These are phyloP conservation scores for Pseudogymnoascus sp. DNA, from an alignment of 2,329 filamentous ascomycete genomes.

Conservation along the genomic window DNA sequence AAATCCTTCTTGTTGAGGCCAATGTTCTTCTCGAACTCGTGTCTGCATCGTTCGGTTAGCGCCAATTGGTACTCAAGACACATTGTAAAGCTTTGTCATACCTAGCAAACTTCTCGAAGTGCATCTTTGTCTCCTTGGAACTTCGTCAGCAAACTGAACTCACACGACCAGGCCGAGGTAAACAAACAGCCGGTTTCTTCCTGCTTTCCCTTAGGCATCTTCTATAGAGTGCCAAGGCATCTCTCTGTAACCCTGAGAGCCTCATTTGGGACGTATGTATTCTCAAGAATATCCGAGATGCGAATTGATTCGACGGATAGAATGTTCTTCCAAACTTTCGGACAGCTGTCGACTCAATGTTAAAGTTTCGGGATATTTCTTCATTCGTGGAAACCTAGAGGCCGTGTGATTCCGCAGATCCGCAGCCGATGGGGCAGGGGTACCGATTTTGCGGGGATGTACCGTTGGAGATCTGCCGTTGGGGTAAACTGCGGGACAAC, in stretches of 20 bases:
- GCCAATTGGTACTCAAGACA: not conserved
- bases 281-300: not conserved
- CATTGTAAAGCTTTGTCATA: slow-evolving; percentile 31
- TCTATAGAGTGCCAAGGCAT: slow-evolving; percentile 80
- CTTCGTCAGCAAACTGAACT: slow-evolving; percentile 10
- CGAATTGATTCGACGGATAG: slow-evolving; percentile 5
- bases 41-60: slow-evolving; percentile 36
- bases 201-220: slow-evolving; percentile 74
- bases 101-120: slow-evolving; percentile 60
- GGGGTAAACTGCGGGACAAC: not conserved
- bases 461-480: slow-evolving; percentile 1
- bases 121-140: slow-evolving; percentile 45
- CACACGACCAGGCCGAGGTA: not conserved
- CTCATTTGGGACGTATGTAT: slow-evolving; percentile 33
- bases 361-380: slow-evolving; percentile 3
- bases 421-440: not conserved
- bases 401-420: slow-evolving; percentile 2
- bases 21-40: slow-evolving; percentile 66
- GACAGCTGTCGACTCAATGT: not conserved
- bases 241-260: slow-evolving; percentile 81
- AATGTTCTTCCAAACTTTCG: not conserved
- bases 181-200: slow-evolving; percentile 66
- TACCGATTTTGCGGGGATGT: not conserved
- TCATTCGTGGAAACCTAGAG: slow-evolving; percentile 7
- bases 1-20: slow-evolving; percentile 62